Percentiles rank a stretch among this genome's conserved stretches.
These are phyloP conservation scores for Bipolaris bicolor DNA, from an alignment of 2,329 filamentous ascomycete genomes.

Conservation along the genomic window DNA sequence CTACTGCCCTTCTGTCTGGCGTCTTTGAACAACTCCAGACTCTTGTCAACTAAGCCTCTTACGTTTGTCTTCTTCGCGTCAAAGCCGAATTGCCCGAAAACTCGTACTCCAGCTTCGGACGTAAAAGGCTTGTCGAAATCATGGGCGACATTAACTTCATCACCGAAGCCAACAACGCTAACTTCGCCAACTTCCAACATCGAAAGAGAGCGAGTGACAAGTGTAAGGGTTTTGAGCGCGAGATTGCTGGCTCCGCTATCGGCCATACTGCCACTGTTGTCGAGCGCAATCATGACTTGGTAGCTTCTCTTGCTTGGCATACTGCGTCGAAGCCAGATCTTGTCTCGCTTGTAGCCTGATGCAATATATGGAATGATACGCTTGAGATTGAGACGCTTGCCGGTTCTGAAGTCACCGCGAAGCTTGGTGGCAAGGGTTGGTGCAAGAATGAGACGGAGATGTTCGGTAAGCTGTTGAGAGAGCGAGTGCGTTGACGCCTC, in stretches of 20 bases:
- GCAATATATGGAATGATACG: conserved; percentile 99
- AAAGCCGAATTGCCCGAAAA: conserved; percentile 86
- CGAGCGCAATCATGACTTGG: conserved; percentile 96
- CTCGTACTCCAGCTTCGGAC: conserved; percentile 78
- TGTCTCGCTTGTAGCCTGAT: conserved; percentile 97
- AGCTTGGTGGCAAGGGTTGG: conserved; percentile 96
- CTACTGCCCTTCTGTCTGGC: conserved; percentile 67
- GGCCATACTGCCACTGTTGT: conserved; percentile 94
- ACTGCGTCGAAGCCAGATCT: conserved; percentile 98
- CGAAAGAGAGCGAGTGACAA: conserved; percentile 82
- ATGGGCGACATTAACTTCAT: conserved; percentile 82
- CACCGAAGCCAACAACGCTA: conserved; percentile 88
- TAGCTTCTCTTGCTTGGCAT: conserved; percentile 93
- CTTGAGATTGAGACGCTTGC: conserved; percentile 98
- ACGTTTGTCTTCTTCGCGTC: conserved; percentile 87
- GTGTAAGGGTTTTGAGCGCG: conserved; percentile 91
- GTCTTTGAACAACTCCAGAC: conserved; percentile 79
- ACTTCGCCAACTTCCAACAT: conserved; percentile 96
- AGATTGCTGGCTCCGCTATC: conserved; percentile 77
- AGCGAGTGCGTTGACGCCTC: conserved; percentile 84
- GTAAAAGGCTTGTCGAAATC: conserved; percentile 83
- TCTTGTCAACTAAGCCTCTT: conserved; percentile 74
- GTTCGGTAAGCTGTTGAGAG: conserved; percentile 87
- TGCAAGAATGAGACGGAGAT: conserved; percentile 91
- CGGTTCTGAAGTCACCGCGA: conserved; percentile 93